These are phyloP conservation scores for Heracleum sosnowskyi DNA, from an alignment of 129 eudicot genomes.

Conservation along the genomic window DNA sequence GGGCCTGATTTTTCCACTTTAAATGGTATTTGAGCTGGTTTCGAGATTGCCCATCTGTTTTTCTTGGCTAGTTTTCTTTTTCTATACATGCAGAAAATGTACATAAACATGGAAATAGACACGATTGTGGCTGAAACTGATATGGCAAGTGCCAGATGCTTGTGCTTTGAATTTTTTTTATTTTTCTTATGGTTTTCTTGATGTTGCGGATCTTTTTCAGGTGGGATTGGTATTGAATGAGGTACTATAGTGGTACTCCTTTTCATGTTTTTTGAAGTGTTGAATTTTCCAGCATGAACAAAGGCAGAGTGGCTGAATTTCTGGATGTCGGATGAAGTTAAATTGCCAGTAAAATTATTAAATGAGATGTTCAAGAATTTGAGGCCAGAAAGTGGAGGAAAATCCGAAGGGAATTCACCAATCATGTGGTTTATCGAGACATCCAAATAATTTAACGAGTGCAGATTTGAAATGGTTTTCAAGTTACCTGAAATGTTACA, in stretches of 20 bases:
- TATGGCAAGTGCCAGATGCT: constrained; percentile 18
- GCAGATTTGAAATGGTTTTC: constrained; percentile 38
- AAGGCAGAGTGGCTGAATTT: constrained; percentile 63
- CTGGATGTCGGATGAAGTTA: constrained; percentile 24
- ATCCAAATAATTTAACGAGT: constrained; percentile 46
- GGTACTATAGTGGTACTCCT: constrained; percentile 19
- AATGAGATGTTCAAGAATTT: constrained; percentile 76
- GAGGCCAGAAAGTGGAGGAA: constrained; percentile 46
- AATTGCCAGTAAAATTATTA: constrained; percentile 54
- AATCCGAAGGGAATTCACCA: constrained; percentile 65
- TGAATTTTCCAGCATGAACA: constrained; percentile 43
- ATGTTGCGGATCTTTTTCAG: constrained; percentile 10
- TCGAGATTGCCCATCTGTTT: constrained; percentile 85
- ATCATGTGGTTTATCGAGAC: constrained; percentile 49
- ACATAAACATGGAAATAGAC: constrained; percentile 10
- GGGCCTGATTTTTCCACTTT: constrained; percentile 85
- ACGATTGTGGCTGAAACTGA: constrained; percentile 32
- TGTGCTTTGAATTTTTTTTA: constrained; percentile 18
- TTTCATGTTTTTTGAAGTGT: constrained; percentile 13
- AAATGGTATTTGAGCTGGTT: constrained; percentile 62
- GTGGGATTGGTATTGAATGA: constrained; percentile 18
- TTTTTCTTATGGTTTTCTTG: background rate
- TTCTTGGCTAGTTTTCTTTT: constrained; percentile 34
- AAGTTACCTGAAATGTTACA: constrained; percentile 54
- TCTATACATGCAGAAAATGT: constrained; percentile 26